These are phyloP conservation scores for Malus sieversii DNA, from an alignment of 306 rosid genomes.

Conservation along the genomic window DNA sequence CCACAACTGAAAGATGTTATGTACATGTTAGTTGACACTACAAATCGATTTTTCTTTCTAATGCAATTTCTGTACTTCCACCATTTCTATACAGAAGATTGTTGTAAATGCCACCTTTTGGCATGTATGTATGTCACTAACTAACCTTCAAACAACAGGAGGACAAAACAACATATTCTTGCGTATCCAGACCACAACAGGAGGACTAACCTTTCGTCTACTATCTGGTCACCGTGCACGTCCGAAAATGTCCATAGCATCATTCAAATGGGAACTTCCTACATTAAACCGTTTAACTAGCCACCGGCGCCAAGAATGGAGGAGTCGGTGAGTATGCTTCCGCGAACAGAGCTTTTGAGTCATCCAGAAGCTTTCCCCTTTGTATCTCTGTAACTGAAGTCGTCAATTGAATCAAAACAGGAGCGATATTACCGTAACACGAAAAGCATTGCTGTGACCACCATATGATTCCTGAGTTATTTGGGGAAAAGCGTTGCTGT, in stretches of 20 bases:
- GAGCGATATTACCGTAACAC: not conserved
- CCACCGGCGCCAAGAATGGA: not conserved
- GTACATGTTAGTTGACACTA: conserved; percentile 38
- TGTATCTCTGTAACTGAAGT: not conserved
- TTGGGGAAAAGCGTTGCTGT: not conserved
- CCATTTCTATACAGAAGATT: conserved; percentile 32
- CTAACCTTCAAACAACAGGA: conserved; percentile 1
- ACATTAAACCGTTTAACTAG: not conserved
- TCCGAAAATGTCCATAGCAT: conserved; percentile 11
- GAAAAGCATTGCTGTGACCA: conserved; percentile 4
- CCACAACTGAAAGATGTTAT: conserved; percentile 2
- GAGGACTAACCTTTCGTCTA: not conserved
- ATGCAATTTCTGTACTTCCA: conserved; percentile 26
- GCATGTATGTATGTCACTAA: not conserved
- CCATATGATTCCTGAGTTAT: conserved; percentile 19
- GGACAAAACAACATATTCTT: not conserved
- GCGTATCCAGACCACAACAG: not conserved
- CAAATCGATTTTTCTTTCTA: conserved; percentile 11
- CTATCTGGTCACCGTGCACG: conserved; percentile 4
- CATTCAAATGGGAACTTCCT: conserved; percentile 19
- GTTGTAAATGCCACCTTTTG: conserved; percentile 15
- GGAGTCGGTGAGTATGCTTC: not conserved
- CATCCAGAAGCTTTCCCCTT: not conserved
- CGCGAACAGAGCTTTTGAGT: not conserved
- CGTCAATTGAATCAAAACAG: not conserved